Evolutionary conservation across 805 yeast genomes (phyloP), one percentile per base, ranked within the genome.

Genomic region (Tetrapisispora taiwanensis): DNA sequence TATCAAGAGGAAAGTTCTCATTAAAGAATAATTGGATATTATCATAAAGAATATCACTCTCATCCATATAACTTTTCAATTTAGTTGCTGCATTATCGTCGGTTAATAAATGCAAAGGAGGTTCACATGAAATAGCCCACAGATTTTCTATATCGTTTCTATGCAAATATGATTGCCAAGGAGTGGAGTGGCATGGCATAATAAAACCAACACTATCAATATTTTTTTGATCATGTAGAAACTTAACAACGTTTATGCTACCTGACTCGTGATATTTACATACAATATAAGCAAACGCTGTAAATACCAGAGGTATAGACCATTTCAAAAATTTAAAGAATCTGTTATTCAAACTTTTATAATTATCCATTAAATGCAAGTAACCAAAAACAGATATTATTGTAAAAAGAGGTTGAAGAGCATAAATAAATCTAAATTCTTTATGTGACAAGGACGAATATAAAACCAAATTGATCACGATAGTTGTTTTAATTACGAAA

Each of bases 131-230:
- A 34, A 92, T 67, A 44, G 81, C 80, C 95, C 95, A 84, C 1
- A 79, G 48, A 12, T 75, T 72, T 0, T 59, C 52, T 4, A 74
- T 56, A 24, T 69, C 72, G 9, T 67, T 60, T 19, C 84, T 65
- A 56, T 89, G 95, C 34, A 92, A 63, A 58, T 83, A 79, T 22
- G 92, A 76, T 57, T 87, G 95, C 79, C 92, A 84, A 2, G 98
- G 99, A 0, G 97, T 90, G 0, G 97, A 89, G 62, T 92, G 99
- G 55, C 99, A 92, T 0, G 99, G 98, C 58, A 89, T 87, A 14
- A 92, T 62, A 52, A 92, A 85, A 0, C 96, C 95, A 26, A 89
- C 65, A 1, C 83, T 71, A 8, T 62, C 48, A 9, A 76, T 70
- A 4, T 58, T 52, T 3, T 64, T 54, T 30, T 68, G 59, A 19